Conservation (phyloP, 176 grass and related monocot genomes). For the Puya raimondii region DNA sequence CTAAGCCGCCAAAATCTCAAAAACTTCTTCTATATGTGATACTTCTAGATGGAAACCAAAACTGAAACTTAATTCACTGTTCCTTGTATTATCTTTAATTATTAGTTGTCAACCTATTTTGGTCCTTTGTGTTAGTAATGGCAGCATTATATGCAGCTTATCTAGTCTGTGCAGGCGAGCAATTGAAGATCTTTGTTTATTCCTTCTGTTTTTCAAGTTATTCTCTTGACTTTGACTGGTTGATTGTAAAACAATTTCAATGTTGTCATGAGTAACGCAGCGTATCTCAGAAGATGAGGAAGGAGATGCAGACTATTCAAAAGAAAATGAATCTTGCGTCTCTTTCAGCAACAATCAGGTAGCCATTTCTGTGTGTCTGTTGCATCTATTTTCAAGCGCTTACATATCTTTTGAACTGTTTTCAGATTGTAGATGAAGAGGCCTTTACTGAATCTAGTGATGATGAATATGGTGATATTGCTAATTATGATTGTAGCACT, state of each 20-base stretch:
- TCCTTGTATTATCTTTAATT: too few relatives aligned
- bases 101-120: too few relatives aligned
- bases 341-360: slow-evolving; percentile 34
- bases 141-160: too few relatives aligned
- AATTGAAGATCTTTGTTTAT: not conserved
- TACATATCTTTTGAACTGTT: not conserved
- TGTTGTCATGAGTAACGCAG: slow-evolving; percentile 37
- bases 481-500: slow-evolving; percentile 10
- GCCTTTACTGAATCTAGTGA: slow-evolving; percentile 12
- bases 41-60: too few relatives aligned
- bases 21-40: too few relatives aligned
- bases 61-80: too few relatives aligned
- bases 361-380: not conserved
- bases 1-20: too few relatives aligned
- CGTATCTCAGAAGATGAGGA: slow-evolving; percentile 51
- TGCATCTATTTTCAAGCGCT: not conserved
- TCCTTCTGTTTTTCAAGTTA: slow-evolving; percentile 3
- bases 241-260: not conserved
- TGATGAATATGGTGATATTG: slow-evolving; percentile 14
- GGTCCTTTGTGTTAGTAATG: too few relatives aligned
- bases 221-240: not conserved
- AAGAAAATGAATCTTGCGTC: not conserved
- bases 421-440: slow-evolving; percentile 10
- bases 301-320: slow-evolving; percentile 2
- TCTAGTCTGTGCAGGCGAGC: too few relatives aligned